Evolutionary conservation across 1,284 basidiomycete species (phyloP).

Genomic region (Marasmius oreades): DNA sequence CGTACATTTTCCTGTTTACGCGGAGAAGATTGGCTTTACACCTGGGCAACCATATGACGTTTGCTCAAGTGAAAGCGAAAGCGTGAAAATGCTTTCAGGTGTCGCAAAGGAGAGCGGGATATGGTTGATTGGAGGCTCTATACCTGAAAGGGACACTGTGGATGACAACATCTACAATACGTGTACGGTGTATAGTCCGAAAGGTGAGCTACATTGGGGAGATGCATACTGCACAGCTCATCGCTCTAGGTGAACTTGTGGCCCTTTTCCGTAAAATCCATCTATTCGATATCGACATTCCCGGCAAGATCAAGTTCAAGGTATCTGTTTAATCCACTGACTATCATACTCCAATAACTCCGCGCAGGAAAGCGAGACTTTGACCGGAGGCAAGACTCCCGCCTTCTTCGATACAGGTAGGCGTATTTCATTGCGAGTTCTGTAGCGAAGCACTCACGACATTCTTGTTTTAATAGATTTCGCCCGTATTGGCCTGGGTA

Average conservation of each 20-base stretch:
- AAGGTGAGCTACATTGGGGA: slow-evolving; percentile 50
- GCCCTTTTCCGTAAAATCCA: slow-evolving; percentile 93
- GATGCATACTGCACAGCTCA: slow-evolving; percentile 2
- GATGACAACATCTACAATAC: slow-evolving; percentile 88
- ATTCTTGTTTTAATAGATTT: slow-evolving; percentile 57
- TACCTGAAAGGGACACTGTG: slow-evolving; percentile 74
- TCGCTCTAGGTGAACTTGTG: slow-evolving; percentile 69
- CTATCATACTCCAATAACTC: background rate
- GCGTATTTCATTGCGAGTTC: slow-evolving; percentile 6
- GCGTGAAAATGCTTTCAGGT: slow-evolving; percentile 78
- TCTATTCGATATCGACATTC: slow-evolving; percentile 97
- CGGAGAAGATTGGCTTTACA: slow-evolving; percentile 72
- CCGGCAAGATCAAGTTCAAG: slow-evolving; percentile 96
- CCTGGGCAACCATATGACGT: slow-evolving; percentile 57
- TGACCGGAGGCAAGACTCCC: slow-evolving; percentile 75
- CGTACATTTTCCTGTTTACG: slow-evolving; percentile 79
- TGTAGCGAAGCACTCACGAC: background rate
- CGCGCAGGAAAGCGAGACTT: slow-evolving; percentile 87
- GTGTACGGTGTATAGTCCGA: slow-evolving; percentile 84
- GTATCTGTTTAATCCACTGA: slow-evolving; percentile 36
- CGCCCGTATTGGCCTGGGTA: slow-evolving; percentile 86
- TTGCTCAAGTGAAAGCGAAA: slow-evolving; percentile 65
- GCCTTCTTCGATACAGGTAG: slow-evolving; percentile 89
- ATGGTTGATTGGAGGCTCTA: slow-evolving; percentile 94
- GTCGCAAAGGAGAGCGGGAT: slow-evolving; percentile 79